phyloP scores from a whole-genome alignment of 225 moss, liverwort and hornwort species.

The Ulota crispa region DNA sequence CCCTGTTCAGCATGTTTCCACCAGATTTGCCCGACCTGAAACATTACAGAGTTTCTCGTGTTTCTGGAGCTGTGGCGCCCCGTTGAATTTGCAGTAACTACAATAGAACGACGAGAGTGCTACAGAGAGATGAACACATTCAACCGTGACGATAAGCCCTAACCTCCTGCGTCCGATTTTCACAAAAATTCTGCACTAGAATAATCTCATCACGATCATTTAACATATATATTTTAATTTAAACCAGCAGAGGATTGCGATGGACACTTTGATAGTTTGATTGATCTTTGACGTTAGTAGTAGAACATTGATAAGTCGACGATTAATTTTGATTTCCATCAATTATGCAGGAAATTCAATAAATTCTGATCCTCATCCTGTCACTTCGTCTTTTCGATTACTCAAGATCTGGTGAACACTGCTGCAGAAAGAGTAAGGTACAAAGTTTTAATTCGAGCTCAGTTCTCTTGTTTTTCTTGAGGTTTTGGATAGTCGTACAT shows the following conservation, averaged over 20 bases:
- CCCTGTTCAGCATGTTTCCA: not conserved
- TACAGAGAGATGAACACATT: not conserved
- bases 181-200: not conserved
- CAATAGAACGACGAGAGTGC: not conserved
- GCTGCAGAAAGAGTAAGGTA: not conserved
- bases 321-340: no score
- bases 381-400: conserved; percentile 8
- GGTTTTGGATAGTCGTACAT: not conserved
- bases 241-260: not conserved
- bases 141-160: not conserved
- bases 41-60: not conserved
- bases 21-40: not conserved
- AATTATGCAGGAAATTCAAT: not conserved
- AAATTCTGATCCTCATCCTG: not conserved
- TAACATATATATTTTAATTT: not conserved
- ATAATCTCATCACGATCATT: not conserved
- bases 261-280: not conserved
- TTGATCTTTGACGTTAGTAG: no score
- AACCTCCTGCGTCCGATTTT: not conserved
- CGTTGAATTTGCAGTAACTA: not conserved
- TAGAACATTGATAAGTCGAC: no score
- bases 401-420: not conserved
- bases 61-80: not conserved
- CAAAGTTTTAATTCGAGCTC: not conserved
- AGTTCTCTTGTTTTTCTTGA: not conserved